phyloP scores from a whole-genome alignment of 352 stramenopile species.

The Aphanomyces cochlioides region DNA sequence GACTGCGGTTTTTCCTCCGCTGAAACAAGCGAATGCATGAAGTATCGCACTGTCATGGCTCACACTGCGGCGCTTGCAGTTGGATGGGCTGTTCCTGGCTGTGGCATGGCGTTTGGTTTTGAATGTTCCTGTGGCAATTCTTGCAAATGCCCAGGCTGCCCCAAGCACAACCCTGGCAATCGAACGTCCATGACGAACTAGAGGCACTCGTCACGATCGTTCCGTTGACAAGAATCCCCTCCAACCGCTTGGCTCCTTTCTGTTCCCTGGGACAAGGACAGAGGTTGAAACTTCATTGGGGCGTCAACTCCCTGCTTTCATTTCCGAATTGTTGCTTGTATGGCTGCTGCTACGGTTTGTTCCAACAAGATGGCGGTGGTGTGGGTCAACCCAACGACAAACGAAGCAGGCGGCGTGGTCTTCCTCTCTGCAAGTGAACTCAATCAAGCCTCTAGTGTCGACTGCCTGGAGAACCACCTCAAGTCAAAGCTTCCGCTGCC shows the following conservation, averaged over 20 bases:
- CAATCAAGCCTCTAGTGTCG: neutral
- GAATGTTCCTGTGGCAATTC: constrained; percentile 76
- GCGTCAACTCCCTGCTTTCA: neutral
- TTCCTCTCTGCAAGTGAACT: neutral
- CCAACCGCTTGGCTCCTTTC: neutral
- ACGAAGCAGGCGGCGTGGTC: neutral
- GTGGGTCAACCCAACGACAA: neutral
- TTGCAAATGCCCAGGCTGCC: constrained; percentile 74
- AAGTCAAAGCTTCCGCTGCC: neutral
- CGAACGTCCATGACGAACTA: too few relatives aligned
- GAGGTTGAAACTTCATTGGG: neutral
- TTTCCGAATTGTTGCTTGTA: neutral
- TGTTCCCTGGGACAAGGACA: neutral
- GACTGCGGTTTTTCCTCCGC: constrained; percentile 65
- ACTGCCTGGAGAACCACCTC: neutral
- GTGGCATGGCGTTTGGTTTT: constrained; percentile 68
- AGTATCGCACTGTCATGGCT: constrained; percentile 73
- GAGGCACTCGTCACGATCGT: neutral
- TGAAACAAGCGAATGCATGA: constrained; percentile 54
- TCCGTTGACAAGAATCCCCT: neutral
- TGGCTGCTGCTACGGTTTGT: too few relatives aligned
- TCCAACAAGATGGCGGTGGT: constrained; percentile 20
- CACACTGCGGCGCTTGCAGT: constrained; percentile 73
- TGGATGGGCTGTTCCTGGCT: constrained; percentile 73
- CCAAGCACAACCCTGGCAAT: constrained; percentile 71